phyloP scores from a whole-genome alignment of 495 filamentous ascomycete genomes.

The Lasiosphaeria ovina region DNA sequence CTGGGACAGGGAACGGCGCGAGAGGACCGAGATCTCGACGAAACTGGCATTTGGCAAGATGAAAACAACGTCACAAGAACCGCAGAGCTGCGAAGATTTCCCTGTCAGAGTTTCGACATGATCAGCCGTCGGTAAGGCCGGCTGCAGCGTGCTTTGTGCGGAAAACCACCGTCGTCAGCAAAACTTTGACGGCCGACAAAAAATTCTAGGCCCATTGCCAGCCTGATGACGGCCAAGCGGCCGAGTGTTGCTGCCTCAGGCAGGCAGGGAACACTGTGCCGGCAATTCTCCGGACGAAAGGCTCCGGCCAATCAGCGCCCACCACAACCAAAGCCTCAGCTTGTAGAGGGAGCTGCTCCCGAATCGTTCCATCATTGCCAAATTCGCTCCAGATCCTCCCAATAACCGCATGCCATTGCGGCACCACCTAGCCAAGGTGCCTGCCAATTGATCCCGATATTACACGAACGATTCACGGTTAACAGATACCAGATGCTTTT shows the following conservation, averaged over 20 bases:
- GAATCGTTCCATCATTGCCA: constrained; percentile 23
- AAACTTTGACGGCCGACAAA: constrained; percentile 44
- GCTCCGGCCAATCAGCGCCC: constrained; percentile 21
- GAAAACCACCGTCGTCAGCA: constrained; percentile 42
- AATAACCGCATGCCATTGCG: constrained; percentile 24
- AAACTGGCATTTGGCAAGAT: constrained; percentile 58
- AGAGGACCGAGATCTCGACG: constrained; percentile 61
- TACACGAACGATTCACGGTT: neutral
- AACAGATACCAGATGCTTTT: constrained; percentile 58
- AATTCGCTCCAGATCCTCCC: constrained; percentile 11
- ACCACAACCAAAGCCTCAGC: neutral
- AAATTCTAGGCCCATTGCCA: constrained; percentile 23
- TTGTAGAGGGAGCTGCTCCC: constrained; percentile 7
- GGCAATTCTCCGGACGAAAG: constrained; percentile 12
- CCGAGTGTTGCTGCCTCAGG: constrained; percentile 27
- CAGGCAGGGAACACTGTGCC: neutral
- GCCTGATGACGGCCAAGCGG: constrained; percentile 26
- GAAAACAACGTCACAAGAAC: constrained; percentile 66
- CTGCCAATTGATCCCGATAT: neutral
- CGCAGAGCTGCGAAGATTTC: constrained; percentile 49
- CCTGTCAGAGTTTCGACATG: constrained; percentile 62
- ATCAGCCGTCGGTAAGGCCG: constrained; percentile 43
- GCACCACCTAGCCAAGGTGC: constrained; percentile 25
- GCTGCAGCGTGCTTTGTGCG: constrained; percentile 39
- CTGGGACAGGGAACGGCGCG: constrained; percentile 36